phyloP scores from a whole-genome alignment of 345 rosid genomes.

The Tarenaya hassleriana region DNA sequence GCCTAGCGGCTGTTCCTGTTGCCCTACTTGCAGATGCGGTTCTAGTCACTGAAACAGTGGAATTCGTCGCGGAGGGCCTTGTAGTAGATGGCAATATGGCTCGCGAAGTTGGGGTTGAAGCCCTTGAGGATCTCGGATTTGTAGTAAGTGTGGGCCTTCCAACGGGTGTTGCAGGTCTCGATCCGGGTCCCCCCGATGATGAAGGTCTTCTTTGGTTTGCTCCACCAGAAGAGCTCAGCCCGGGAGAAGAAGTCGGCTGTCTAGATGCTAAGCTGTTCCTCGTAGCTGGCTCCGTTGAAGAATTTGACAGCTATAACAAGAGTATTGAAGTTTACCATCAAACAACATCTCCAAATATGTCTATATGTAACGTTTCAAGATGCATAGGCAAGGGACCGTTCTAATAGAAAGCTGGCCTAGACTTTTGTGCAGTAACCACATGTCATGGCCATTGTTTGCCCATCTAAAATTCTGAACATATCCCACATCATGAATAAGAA shows the following conservation, averaged over 20 bases:
- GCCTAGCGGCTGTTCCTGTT: constrained; percentile 30
- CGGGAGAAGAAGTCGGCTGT: constrained; percentile 66
- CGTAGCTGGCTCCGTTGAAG: constrained; percentile 51
- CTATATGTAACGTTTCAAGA: constrained; percentile 1
- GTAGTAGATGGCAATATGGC: constrained; percentile 52
- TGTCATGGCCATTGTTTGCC: not conserved
- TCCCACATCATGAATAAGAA: not conserved
- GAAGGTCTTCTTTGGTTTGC: constrained; percentile 74
- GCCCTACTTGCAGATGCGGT: constrained; percentile 34
- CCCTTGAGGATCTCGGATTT: constrained; percentile 47
- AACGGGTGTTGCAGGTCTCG: constrained; percentile 86
- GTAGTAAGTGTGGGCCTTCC: constrained; percentile 52
- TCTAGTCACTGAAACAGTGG: constrained; percentile 35
- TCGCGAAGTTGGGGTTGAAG: constrained; percentile 86
- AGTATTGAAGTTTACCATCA: constrained; percentile 14
- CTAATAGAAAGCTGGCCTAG: not conserved
- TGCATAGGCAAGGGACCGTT: not conserved
- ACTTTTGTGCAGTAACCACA: not conserved
- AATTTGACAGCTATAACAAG: constrained; percentile 58
- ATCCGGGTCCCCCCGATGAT: constrained; percentile 90
- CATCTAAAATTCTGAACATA: not conserved
- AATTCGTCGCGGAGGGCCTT: constrained; percentile 27
- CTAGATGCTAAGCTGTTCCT: constrained; percentile 57
- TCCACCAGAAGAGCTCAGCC: constrained; percentile 51
- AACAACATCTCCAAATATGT: constrained; percentile 9